A percentile compares a stretch with the other conserved stretches of the same genome.
Conservation (phyloP, 441 rosid species). For the Bocquillonia castaneifolia region DNA sequence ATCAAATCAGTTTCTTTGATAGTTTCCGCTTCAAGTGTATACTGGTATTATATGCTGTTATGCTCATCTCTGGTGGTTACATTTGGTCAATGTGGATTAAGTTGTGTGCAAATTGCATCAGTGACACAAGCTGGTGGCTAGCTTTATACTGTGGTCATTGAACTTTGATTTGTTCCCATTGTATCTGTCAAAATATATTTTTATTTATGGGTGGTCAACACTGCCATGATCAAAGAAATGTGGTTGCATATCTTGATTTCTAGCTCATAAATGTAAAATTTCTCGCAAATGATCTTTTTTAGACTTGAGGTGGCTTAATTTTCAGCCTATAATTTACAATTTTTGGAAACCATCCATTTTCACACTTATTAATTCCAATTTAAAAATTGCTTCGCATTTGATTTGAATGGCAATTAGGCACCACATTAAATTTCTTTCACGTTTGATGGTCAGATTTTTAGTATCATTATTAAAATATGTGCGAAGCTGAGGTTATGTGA, state of each 20-base stretch:
- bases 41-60: no score
- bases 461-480: background rate
- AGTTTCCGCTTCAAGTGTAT: no score
- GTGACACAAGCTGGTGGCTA: no score
- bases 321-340: no score
- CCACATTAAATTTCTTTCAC: background rate
- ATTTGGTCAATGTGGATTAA: no score
- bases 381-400: background rate
- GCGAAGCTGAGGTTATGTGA: background rate
- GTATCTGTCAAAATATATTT: background rate
- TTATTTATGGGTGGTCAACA: background rate
- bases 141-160: no score
- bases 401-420: background rate
- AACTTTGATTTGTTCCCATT: background rate
- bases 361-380: background rate
- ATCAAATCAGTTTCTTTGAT: no score
- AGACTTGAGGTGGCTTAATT: no score
- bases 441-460: background rate
- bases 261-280: background rate
- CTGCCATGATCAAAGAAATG: background rate
- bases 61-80: no score
- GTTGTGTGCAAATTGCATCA: no score
- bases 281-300: background rate
- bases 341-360: no score
- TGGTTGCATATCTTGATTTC: background rate